phyloP scores from a whole-genome alignment of 805 yeast genomes.

The Jamesozyma rosinii region DNA sequence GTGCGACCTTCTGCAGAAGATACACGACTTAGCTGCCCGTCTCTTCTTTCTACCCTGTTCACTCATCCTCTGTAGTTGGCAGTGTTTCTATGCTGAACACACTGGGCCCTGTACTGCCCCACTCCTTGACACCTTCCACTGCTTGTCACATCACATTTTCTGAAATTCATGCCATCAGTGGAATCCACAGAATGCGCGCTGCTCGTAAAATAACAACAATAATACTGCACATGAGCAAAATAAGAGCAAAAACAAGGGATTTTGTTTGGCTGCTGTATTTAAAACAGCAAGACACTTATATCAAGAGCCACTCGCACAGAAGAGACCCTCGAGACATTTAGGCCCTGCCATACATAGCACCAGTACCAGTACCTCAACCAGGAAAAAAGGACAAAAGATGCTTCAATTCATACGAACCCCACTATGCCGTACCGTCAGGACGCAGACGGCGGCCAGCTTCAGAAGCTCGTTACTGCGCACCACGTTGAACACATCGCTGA shows the following conservation, averaged over 20 bases:
- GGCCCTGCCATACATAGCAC: too few relatives aligned
- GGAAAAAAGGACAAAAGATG: too few relatives aligned
- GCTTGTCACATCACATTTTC: not conserved
- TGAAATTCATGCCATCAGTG: too few relatives aligned
- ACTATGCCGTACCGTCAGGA: not conserved
- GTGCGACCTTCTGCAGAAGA: conserved; percentile 86
- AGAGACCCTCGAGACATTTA: too few relatives aligned
- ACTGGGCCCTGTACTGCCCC: too few relatives aligned
- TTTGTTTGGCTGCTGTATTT: not conserved
- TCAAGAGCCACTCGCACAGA: too few relatives aligned
- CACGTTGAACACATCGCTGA: not conserved
- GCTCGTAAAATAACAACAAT: too few relatives aligned
- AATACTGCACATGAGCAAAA: not conserved
- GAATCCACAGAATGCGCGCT: too few relatives aligned
- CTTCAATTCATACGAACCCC: not conserved
- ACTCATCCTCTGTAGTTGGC: too few relatives aligned
- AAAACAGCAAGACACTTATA: not conserved
- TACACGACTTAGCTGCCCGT: conserved; percentile 48
- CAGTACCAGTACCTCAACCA: too few relatives aligned
- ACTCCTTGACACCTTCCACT: not conserved
- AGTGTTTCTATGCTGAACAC: too few relatives aligned
- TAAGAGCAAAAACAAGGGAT: not conserved
- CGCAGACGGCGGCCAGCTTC: not conserved
- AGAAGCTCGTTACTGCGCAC: not conserved
- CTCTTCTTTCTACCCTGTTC: conserved; percentile 2